Percentiles rank a stretch among this genome's conserved stretches.
Conservation (phyloP, 1,284 basidiomycete species). For the Trametes sp. region DNA sequence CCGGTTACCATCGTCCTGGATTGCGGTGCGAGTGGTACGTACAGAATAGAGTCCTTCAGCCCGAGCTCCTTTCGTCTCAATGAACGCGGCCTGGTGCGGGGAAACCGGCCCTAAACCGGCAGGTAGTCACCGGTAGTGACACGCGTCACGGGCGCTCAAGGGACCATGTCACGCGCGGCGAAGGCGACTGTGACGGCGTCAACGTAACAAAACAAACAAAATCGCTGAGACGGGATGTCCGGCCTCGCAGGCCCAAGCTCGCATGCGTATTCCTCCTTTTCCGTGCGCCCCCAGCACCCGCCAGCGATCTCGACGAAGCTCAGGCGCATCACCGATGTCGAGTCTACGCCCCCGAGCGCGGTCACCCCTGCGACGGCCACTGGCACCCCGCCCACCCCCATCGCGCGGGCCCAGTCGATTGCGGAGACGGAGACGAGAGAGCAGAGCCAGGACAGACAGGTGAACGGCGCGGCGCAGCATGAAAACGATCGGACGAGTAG, state of each 20-base stretch:
- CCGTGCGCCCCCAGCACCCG: constrained; percentile 22
- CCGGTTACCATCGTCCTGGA: background rate
- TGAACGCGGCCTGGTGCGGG: background rate
- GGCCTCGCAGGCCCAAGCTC: constrained; percentile 46
- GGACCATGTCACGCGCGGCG: constrained; percentile 52
- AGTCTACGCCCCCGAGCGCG: constrained; percentile 19
- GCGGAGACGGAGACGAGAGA: constrained; percentile 23
- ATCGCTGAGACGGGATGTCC: constrained; percentile 55
- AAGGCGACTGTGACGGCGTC: constrained; percentile 43
- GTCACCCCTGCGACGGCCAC: constrained; percentile 25
- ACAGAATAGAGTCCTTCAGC: no score
- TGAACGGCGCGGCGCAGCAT: constrained; percentile 9
- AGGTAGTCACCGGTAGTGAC: background rate
- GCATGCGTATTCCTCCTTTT: constrained; percentile 44
- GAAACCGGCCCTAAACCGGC: constrained; percentile 48
- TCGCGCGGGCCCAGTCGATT: constrained; percentile 23
- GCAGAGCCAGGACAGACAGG: constrained; percentile 18
- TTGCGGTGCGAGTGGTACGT: background rate
- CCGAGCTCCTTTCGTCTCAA: no score
- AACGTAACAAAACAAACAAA: constrained; percentile 60
- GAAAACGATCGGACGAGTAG: background rate
- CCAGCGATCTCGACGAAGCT: constrained; percentile 29
- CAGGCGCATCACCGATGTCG: constrained; percentile 25
- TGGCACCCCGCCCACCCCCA: constrained; percentile 29
- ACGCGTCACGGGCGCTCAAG: constrained; percentile 1